A percentile compares a stretch with the other conserved stretches of the same genome.
Evolutionary conservation across 768 basidiomycete species (phyloP).

Genomic region (Kwoniella dejecticola): DNA sequence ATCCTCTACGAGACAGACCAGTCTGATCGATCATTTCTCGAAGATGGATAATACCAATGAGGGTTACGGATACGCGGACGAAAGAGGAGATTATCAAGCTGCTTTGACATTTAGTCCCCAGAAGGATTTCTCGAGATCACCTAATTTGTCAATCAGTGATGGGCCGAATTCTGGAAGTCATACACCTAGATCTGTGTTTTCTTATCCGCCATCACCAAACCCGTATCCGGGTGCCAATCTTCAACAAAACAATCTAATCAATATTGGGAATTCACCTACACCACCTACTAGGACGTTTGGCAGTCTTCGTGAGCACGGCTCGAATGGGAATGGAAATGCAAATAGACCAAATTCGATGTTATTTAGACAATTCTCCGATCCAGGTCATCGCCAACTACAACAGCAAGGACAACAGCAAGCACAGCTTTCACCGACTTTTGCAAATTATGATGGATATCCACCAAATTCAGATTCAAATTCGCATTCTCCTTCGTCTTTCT

Average conservation of each 20-base stretch:
- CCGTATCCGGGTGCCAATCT: background rate
- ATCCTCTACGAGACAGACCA: constrained; percentile 2
- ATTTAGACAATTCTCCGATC: constrained; percentile 19
- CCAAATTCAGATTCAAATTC: constrained; percentile 3
- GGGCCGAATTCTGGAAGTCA: background rate
- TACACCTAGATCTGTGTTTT: constrained; percentile 21
- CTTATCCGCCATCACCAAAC: constrained; percentile 28
- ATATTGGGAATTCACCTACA: constrained; percentile 8
- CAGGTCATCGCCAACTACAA: constrained; percentile 1
- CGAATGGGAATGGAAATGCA: background rate
- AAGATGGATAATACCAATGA: background rate
- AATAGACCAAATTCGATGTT: constrained; percentile 17
- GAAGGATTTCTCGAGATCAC: constrained; percentile 16
- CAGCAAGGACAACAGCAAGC: too few relatives aligned
- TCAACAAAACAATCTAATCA: constrained; percentile 7
- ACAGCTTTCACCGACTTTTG: background rate
- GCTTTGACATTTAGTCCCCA: constrained; percentile 28
- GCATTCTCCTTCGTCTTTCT: too few relatives aligned
- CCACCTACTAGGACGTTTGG: background rate
- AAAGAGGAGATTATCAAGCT: constrained; percentile 25
- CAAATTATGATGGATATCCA: background rate
- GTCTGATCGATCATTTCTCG: constrained; percentile 21
- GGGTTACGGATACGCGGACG: background rate
- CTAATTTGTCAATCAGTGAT: constrained; percentile 14
- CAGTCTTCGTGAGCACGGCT: background rate